Conservation (phyloP, 768 basidiomycete genomes). For the Auriculariales sp. region DNA sequence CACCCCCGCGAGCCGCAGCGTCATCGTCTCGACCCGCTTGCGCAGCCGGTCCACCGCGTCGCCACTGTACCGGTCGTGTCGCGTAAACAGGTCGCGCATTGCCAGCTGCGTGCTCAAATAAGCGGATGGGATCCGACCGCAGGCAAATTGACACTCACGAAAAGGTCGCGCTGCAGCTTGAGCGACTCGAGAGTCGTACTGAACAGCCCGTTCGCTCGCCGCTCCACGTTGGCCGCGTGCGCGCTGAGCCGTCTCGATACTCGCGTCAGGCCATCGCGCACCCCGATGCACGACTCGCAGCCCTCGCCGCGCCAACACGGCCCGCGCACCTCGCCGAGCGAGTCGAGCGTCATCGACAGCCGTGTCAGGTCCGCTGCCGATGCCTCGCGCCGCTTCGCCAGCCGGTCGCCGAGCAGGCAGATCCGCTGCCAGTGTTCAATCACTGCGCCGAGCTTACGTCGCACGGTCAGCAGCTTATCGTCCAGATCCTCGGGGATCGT, state of each 20-base stretch:
- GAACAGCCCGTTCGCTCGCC: constrained; percentile 54
- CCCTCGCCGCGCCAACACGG: constrained; percentile 75
- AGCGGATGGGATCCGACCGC: no score
- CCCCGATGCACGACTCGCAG: constrained; percentile 68
- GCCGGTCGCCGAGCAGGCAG: constrained; percentile 72
- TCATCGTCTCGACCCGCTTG: constrained; percentile 68
- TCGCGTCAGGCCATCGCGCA: constrained; percentile 53
- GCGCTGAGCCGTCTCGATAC: constrained; percentile 53
- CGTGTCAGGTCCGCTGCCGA: constrained; percentile 78
- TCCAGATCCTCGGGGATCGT: constrained; percentile 84
- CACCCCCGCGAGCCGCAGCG: constrained; percentile 62
- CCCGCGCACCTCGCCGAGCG: constrained; percentile 63
- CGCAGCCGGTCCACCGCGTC: constrained; percentile 81
- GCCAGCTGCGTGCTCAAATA: no score
- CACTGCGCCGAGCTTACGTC: constrained; percentile 55
- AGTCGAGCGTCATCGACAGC: constrained; percentile 67
- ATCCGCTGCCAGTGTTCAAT: constrained; percentile 91
- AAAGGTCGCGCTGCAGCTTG: no score
- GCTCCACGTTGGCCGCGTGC: constrained; percentile 61
- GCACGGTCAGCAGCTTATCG: constrained; percentile 76
- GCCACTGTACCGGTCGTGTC: constrained; percentile 76
- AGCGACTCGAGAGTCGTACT: constrained; percentile 61
- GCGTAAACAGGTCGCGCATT: constrained; percentile 71
- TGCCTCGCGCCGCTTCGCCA: constrained; percentile 81
- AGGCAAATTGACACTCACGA: neutral